Conservation (phyloP, 23 red algal species). For the Cyanidium caldarium region DNA sequence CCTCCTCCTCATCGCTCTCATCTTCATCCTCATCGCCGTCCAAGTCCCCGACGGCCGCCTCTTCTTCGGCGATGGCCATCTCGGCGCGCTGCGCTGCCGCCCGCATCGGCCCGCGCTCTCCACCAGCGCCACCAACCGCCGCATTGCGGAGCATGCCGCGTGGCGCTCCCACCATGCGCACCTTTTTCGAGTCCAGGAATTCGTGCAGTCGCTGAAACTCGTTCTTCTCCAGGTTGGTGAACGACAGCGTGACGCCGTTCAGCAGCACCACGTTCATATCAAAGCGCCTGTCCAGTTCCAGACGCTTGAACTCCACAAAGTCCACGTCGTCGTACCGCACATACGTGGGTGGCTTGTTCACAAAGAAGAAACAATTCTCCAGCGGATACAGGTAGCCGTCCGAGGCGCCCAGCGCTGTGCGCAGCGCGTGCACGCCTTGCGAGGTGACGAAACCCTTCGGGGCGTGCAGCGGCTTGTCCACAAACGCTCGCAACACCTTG, state of each 20-base stretch:
- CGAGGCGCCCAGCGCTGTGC: slow-evolving; percentile 83
- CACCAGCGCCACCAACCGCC: slow-evolving; percentile 7
- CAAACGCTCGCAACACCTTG: slow-evolving; percentile 77
- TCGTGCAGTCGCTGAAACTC: slow-evolving; percentile 78
- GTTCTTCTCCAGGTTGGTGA: slow-evolving; percentile 81
- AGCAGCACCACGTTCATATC: slow-evolving; percentile 59
- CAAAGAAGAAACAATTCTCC: slow-evolving; percentile 91
- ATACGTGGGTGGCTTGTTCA: slow-evolving; percentile 97
- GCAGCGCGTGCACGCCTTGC: slow-evolving; percentile 39
- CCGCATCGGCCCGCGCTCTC: not conserved
- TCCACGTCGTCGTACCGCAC: slow-evolving; percentile 97
- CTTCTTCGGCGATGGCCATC: slow-evolving; percentile 6
- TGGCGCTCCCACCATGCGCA: slow-evolving; percentile 45
- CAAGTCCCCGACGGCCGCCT: slow-evolving; percentile 8
- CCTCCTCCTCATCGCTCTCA: slow-evolving; percentile 65
- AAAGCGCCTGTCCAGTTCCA: slow-evolving; percentile 87
- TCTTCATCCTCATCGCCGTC: slow-evolving; percentile 38
- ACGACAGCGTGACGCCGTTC: slow-evolving; percentile 34
- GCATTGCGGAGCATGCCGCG: not conserved
- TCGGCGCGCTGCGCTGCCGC: slow-evolving; percentile 12
- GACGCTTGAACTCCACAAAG: slow-evolving; percentile 73
- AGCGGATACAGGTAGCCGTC: slow-evolving; percentile 96
- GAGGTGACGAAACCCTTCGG: slow-evolving; percentile 67
- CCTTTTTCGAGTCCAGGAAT: slow-evolving; percentile 68
- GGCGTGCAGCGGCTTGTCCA: slow-evolving; percentile 63